phyloP scores from a whole-genome alignment of 768 basidiomycete species.

The Chalciporus sphaerocephalus region DNA sequence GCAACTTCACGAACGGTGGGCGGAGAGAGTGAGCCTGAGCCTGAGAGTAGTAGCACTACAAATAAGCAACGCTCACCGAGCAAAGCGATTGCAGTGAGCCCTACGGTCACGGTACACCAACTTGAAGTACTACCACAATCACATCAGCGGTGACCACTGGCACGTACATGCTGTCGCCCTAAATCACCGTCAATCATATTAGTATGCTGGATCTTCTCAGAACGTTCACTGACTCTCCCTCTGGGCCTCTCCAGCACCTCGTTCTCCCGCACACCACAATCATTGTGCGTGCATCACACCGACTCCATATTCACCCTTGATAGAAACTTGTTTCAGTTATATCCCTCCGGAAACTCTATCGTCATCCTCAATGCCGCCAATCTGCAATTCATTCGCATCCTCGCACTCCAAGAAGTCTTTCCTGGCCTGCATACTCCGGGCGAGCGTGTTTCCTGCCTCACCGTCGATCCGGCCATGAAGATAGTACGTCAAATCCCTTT shows the following conservation, averaged over 20 bases:
- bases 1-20: background rate
- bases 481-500: conserved; percentile 53
- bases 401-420: conserved; percentile 80
- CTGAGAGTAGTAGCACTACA: no score
- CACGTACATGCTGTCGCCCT: conserved; percentile 44
- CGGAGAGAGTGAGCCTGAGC: no score
- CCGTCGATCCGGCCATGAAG: conserved; percentile 77
- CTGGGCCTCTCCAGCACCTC: conserved; percentile 53
- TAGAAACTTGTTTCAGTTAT: conserved; percentile 47
- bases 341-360: conserved; percentile 66
- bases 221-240: conserved; percentile 50
- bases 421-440: conserved; percentile 47
- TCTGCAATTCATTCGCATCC: conserved; percentile 60
- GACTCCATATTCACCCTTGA: conserved; percentile 1
- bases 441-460: conserved; percentile 53
- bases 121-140: conserved; percentile 1
- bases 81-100: no score
- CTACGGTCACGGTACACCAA: no score
- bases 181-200: background rate
- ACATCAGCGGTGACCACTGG: background rate
- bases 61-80: no score
- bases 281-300: conserved; percentile 44
- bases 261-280: conserved; percentile 51
- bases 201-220: conserved; percentile 46
- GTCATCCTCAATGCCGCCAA: conserved; percentile 68